phyloP scores from a whole-genome alignment of 23 red algal species.

The Gracilaria domingensis region DNA sequence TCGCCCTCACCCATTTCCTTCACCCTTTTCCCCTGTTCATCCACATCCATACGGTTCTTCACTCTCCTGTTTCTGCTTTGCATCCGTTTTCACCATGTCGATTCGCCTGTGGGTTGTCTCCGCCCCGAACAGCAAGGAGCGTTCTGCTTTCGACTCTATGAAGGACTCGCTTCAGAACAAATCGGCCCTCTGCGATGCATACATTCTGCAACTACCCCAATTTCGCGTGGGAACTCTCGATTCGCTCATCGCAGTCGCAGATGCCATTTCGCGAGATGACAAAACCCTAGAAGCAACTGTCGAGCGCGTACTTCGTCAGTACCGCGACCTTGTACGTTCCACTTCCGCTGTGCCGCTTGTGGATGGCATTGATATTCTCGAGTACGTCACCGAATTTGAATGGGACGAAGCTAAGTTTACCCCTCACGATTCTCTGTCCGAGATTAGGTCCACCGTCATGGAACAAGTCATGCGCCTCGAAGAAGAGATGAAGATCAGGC shows the following conservation, averaged over 20 bases:
- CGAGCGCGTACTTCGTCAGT: slow-evolving; percentile 85
- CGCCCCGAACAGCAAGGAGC: slow-evolving; percentile 54
- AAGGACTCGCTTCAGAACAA: slow-evolving; percentile 48
- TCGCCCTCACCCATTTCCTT: background rate
- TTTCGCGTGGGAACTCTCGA: slow-evolving; percentile 97
- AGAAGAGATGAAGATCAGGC: slow-evolving; percentile 88
- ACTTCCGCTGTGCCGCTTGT: slow-evolving; percentile 47
- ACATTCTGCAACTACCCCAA: slow-evolving; percentile 74
- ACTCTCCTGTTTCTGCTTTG: background rate
- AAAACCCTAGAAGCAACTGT: slow-evolving; percentile 75
- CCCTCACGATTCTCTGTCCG: slow-evolving; percentile 68
- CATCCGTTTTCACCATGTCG: slow-evolving; percentile 17
- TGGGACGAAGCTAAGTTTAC: slow-evolving; percentile 94
- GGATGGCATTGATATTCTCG: slow-evolving; percentile 59
- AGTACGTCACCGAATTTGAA: slow-evolving; percentile 83
- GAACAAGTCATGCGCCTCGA: slow-evolving; percentile 82
- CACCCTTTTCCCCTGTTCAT: background rate
- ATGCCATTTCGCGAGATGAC: slow-evolving; percentile 79
- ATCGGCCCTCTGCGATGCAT: slow-evolving; percentile 40
- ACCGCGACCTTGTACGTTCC: slow-evolving; percentile 65
- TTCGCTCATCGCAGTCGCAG: slow-evolving; percentile 87
- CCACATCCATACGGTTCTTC: background rate
- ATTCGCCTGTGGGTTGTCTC: slow-evolving; percentile 64
- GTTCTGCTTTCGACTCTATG: slow-evolving; percentile 54
- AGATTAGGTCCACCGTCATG: slow-evolving; percentile 69